A percentile compares a stretch with the other conserved stretches of the same genome.
These are phyloP conservation scores for Amanita rubescens DNA, from an alignment of 768 basidiomycete genomes.

Conservation along the genomic window DNA sequence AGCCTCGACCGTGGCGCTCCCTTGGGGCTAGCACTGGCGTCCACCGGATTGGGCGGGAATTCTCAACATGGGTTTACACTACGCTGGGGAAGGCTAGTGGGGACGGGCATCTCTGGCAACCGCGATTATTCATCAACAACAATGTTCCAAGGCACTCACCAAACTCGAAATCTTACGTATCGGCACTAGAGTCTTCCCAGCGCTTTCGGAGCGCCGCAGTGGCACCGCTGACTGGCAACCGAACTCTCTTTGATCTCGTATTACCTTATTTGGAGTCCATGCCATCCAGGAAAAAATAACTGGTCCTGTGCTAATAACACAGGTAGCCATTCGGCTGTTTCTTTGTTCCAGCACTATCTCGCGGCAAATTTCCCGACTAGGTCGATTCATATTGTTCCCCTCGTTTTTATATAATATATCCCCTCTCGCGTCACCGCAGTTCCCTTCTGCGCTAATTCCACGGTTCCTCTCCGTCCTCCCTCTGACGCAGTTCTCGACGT, in stretches of 20 bases:
- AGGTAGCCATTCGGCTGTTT: constrained; percentile 5
- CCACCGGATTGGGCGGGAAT: not conserved
- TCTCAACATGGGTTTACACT: not conserved
- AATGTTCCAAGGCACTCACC: not conserved
- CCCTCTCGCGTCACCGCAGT: not conserved
- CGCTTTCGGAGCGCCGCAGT: not conserved
- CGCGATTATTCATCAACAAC: not conserved
- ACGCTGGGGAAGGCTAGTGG: no score
- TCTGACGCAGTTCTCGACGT: not conserved
- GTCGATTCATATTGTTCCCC: not conserved
- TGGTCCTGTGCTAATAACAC: not conserved
- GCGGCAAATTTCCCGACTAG: not conserved
- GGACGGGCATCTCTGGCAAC: not conserved
- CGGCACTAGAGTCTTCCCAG: not conserved
- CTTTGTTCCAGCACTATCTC: constrained; percentile 5
- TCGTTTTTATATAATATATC: not conserved
- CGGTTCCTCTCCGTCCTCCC: not conserved
- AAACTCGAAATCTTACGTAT: not conserved
- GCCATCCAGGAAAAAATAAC: not conserved
- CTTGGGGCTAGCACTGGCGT: not conserved
- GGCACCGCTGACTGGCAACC: not conserved
- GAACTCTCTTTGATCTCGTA: not conserved
- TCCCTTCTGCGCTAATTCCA: not conserved
- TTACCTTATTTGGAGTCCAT: not conserved
- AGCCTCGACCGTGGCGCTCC: not conserved